Conservation (phyloP, 345 rosid genomes). For the Balakata baccata region DNA sequence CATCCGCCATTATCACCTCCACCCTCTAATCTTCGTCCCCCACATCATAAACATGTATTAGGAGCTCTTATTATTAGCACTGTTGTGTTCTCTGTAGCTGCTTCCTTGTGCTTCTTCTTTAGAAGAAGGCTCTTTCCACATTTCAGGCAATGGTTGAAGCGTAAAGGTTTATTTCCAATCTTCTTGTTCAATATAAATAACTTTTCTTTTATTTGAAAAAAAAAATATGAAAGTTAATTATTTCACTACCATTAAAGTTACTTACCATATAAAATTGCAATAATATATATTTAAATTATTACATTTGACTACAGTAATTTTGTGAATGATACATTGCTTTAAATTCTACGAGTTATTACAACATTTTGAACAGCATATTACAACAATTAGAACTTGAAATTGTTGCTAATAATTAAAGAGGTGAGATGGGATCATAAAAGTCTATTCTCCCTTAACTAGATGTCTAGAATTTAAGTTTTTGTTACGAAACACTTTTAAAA, state of each 20-base stretch:
- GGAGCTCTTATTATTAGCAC: constrained; percentile 29
- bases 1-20: constrained; percentile 8
- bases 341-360: too few relatives aligned
- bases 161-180: constrained; percentile 28
- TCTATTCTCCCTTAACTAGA: too few relatives aligned
- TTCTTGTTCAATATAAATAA: not conserved
- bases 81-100: constrained; percentile 15
- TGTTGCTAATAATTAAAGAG: too few relatives aligned
- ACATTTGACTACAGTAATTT: not conserved
- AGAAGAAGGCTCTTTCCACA: constrained; percentile 35
- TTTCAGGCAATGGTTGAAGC: constrained; percentile 8
- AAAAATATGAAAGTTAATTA: too few relatives aligned
- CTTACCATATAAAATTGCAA: too few relatives aligned
- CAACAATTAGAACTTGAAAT: too few relatives aligned
- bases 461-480: too few relatives aligned
- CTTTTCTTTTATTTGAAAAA: not conserved
- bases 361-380: too few relatives aligned
- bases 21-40: not conserved
- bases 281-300: too few relatives aligned
- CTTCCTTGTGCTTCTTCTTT: constrained; percentile 26
- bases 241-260: too few relatives aligned
- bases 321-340: not conserved
- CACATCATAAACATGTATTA: constrained; percentile 13
- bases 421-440: too few relatives aligned
- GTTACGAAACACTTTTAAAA: too few relatives aligned